phyloP scores from a whole-genome alignment of 306 rosid genomes.

The Cicer chorassanicum region DNA sequence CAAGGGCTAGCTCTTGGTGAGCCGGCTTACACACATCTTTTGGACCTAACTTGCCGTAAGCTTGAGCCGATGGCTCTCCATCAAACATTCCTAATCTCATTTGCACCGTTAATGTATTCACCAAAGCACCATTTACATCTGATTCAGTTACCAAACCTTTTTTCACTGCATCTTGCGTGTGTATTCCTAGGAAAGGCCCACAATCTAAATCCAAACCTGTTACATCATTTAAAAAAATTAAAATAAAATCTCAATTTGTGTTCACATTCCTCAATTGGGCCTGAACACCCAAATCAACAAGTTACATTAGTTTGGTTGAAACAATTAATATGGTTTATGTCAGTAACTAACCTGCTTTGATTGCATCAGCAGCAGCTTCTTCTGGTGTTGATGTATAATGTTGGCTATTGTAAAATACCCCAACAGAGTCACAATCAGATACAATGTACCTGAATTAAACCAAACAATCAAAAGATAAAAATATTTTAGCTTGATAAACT shows the following conservation, averaged over 20 bases:
- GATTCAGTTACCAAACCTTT: constrained; percentile 66
- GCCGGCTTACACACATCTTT: constrained; percentile 74
- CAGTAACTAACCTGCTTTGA: constrained; percentile 70
- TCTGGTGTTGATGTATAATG: constrained; percentile 86
- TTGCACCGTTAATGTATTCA: constrained; percentile 72
- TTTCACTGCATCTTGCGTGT: constrained; percentile 70
- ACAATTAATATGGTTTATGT: not conserved
- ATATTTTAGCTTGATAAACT: not conserved
- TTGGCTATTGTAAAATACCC: constrained; percentile 69
- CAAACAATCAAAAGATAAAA: constrained; percentile 14
- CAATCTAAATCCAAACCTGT: constrained; percentile 90
- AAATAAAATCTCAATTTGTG: too few species aligned
- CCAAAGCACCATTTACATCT: constrained; percentile 63
- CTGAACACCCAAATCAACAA: not conserved
- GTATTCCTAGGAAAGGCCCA: constrained; percentile 78
- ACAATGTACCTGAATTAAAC: constrained; percentile 74
- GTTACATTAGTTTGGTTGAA: not conserved
- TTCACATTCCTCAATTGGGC: not conserved
- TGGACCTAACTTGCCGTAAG: constrained; percentile 75
- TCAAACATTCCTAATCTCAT: constrained; percentile 96
- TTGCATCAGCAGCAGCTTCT: constrained; percentile 91
- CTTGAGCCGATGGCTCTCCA: constrained; percentile 61
- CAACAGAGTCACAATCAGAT: constrained; percentile 91
- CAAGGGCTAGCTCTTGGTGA: constrained; percentile 73
- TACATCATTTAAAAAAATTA: not conserved